Conservation (phyloP, 306 rosid genomes). For the Prunus persica region DNA sequence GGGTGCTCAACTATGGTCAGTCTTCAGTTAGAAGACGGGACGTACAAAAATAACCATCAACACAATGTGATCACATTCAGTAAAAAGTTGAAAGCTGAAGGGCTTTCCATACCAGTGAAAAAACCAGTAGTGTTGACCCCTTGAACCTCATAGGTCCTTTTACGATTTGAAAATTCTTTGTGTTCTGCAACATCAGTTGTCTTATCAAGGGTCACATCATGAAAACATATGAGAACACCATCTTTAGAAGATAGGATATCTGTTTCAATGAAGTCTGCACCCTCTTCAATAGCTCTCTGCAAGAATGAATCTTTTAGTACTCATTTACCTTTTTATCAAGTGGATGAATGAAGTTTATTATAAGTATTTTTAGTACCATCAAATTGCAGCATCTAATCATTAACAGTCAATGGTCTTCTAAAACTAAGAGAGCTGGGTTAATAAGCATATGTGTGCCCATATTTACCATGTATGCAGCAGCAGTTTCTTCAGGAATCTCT, state of each 20-base stretch:
- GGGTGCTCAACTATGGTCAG: not conserved
- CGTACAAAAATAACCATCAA: not conserved
- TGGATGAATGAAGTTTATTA: not conserved
- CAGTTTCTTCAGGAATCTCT: slow-evolving; percentile 91
- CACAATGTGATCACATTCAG: not conserved
- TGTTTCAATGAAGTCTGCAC: slow-evolving; percentile 93
- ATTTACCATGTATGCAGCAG: slow-evolving; percentile 64
- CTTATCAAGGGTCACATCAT: slow-evolving; percentile 68
- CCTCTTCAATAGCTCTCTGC: slow-evolving; percentile 97
- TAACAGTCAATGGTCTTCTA: too few relatives aligned
- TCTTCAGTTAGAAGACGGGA: not conserved
- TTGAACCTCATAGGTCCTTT: slow-evolving; percentile 79
- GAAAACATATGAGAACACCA: slow-evolving; percentile 84
- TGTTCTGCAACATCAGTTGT: slow-evolving; percentile 64
- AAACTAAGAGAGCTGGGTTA: too few relatives aligned
- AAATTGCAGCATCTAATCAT: too few relatives aligned
- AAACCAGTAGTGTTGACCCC: slow-evolving; percentile 67
- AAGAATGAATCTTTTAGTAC: slow-evolving; percentile 26
- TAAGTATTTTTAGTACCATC: too few relatives aligned
- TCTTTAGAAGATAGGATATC: slow-evolving; percentile 86
- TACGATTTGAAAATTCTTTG: slow-evolving; percentile 66
- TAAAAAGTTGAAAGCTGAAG: slow-evolving; percentile 2
- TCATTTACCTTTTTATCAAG: not conserved
- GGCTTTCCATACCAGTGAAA: slow-evolving; percentile 53
- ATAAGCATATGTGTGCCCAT: not conserved